Base-by-base conservation (phyloP, 345 rosid species). In the Physaria fendleri region DNA sequence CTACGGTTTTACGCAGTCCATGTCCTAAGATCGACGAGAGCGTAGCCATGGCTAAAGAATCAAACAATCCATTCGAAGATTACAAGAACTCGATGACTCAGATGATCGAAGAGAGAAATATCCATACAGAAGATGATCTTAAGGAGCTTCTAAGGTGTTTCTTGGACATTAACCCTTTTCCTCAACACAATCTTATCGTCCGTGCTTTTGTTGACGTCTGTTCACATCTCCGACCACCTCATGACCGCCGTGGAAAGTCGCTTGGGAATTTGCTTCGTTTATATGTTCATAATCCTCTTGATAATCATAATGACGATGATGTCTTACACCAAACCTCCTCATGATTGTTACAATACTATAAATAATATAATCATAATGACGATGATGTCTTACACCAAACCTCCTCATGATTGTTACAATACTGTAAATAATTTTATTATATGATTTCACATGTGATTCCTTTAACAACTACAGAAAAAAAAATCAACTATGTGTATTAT, bases 1-100 rank as follows among this genome's bases (percentile, higher is more conserved):
- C 74, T 7, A 71, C 59, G 15, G 44, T 71, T 32, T 21, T 71
- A 62, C 74, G 69, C 34, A 71, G 74, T 4, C 70, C 74, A 10
- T 71, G 74, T 42, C 69, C 69, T 25, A 71, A 63, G 70, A 63
- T 71, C 30, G 70, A 71, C 14, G 69, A 71, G 28, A 71, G 74
- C 45, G 69, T 71, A 0, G 69, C 69, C 1, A 24, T 71, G 69
- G 54, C 65, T 48, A 56, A 56, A 10, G 65, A 63, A 14, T 63
- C 74, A n/a, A 15, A 6, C 69, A 70, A 70, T 9, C 69, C 70
- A 5, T 71, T 71, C 2, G 69, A 71, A 13, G 74, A 71, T 34
- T 71, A 54, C 65, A 71, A 64, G 60, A 48, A n/a, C n/a, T 71
- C 70, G 3, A 63, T 63, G 70, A 63, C 41, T 21, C 69, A 63